phyloP scores from a whole-genome alignment of 805 yeast genomes.

The Yarrowia sp. region DNA sequence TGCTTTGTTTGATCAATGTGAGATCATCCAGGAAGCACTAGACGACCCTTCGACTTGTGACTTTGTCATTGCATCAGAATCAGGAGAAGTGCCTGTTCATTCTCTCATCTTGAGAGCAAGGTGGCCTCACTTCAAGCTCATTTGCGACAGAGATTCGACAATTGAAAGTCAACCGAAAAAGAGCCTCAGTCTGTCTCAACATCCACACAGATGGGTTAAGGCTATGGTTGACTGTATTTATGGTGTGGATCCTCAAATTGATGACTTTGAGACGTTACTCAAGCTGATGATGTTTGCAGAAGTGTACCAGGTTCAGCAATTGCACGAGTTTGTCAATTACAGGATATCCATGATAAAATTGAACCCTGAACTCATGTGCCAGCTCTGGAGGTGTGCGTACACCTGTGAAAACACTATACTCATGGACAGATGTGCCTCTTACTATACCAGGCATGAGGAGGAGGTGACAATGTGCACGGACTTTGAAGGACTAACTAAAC shows the following conservation, averaged over 20 bases:
- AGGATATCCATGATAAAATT: neutral
- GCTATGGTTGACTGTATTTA: constrained; percentile 27
- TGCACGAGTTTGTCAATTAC: constrained; percentile 21
- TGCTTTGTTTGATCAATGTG: constrained; percentile 5
- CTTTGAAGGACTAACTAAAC: neutral
- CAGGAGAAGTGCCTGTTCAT: constrained; percentile 17
- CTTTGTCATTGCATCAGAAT: constrained; percentile 5
- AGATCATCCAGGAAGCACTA: constrained; percentile 11
- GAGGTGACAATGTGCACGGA: constrained; percentile 2
- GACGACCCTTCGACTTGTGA: constrained; percentile 15
- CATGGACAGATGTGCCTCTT: constrained; percentile 1
- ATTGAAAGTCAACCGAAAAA: neutral
- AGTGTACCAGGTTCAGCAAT: constrained; percentile 10
- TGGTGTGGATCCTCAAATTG: constrained; percentile 8
- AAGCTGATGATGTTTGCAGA: constrained; percentile 26
- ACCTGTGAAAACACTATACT: constrained; percentile 5
- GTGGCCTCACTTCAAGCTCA: constrained; percentile 28
- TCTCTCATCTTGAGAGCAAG: constrained; percentile 6
- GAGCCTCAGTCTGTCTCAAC: constrained; percentile 3
- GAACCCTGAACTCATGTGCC: constrained; percentile 8
- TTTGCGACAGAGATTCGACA: constrained; percentile 1
- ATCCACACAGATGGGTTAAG: constrained; percentile 18
- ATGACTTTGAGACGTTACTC: constrained; percentile 10
- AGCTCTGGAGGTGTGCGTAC: constrained; percentile 11
- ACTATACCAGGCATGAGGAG: neutral